phyloP scores from a whole-genome alignment of 257 asterid genomes.

The Jaltomata sinuosa region DNA sequence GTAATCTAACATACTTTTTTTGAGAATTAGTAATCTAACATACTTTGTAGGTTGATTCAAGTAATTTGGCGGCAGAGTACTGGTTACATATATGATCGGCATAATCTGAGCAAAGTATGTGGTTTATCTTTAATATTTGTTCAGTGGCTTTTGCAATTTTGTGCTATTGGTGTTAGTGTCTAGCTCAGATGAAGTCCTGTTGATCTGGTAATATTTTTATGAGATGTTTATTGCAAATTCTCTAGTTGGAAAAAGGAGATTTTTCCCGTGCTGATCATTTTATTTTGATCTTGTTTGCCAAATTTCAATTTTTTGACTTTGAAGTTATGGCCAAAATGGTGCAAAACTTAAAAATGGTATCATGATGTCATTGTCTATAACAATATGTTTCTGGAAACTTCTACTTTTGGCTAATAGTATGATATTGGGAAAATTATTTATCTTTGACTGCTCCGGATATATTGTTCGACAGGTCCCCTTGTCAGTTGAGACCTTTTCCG shows the following conservation, averaged over 20 bases:
- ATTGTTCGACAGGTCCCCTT: neutral
- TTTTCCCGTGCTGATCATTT: neutral
- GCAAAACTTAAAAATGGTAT: neutral
- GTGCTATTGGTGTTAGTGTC: neutral
- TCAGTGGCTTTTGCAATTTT: neutral
- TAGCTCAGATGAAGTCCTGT: neutral
- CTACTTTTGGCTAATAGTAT: neutral
- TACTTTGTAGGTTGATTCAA: conserved; percentile 86
- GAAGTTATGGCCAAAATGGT: neutral
- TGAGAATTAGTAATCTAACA: too few species aligned
- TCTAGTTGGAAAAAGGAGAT: neutral
- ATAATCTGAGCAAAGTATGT: conserved; percentile 71
- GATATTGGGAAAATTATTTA: neutral
- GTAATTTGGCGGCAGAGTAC: conserved; percentile 72
- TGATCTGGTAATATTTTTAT: neutral
- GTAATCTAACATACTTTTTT: conserved; percentile 15
- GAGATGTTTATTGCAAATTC: neutral
- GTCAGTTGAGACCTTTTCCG: neutral
- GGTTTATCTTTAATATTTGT: neutral
- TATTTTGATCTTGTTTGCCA: neutral
- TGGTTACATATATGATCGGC: conserved; percentile 81
- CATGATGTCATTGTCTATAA: neutral
- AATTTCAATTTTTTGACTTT: neutral
- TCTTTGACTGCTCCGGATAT: neutral
- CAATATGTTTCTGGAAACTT: neutral